These are phyloP conservation scores for Torulaspora globosa DNA, from an alignment of 1,139 yeast species.

Conservation along the genomic window DNA sequence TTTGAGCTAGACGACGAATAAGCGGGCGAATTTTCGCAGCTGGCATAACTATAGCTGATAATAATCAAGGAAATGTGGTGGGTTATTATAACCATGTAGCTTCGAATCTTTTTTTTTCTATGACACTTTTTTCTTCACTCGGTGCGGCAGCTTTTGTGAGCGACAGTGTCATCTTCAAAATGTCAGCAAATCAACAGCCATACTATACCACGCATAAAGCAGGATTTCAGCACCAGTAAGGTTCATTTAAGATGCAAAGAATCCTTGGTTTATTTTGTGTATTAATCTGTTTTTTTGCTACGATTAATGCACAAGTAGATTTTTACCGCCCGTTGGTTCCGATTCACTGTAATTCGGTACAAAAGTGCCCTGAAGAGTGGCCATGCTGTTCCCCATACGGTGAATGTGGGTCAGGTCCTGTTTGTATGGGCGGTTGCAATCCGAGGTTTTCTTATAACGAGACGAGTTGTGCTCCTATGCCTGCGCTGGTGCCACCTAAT, in stretches of 20 bases:
- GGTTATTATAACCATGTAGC: background rate
- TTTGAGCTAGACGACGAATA: constrained; percentile 29
- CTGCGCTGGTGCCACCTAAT: constrained; percentile 38
- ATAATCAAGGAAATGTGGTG: background rate
- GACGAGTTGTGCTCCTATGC: constrained; percentile 60
- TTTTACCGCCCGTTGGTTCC: constrained; percentile 25
- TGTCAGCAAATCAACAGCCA: constrained; percentile 6
- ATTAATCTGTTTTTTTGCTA: background rate
- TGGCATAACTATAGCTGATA: background rate
- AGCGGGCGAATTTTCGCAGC: constrained; percentile 8
- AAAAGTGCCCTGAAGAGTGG: constrained; percentile 59
- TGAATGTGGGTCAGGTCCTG: constrained; percentile 75
- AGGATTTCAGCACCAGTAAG: background rate
- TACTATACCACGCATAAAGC: background rate
- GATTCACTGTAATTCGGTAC: constrained; percentile 46
- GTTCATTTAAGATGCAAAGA: background rate
- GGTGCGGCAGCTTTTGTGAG: constrained; percentile 5
- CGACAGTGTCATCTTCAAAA: constrained; percentile 4
- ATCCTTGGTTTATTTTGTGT: background rate
- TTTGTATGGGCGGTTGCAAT: constrained; percentile 82
- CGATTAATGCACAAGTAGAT: constrained; percentile 13
- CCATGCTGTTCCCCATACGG: constrained; percentile 89
- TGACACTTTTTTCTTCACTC: background rate
- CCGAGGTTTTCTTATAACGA: constrained; percentile 58
- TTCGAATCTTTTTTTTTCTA: background rate